Base-by-base conservation (phyloP, 1,284 basidiomycete species). In the Moniliella sp. region DNA sequence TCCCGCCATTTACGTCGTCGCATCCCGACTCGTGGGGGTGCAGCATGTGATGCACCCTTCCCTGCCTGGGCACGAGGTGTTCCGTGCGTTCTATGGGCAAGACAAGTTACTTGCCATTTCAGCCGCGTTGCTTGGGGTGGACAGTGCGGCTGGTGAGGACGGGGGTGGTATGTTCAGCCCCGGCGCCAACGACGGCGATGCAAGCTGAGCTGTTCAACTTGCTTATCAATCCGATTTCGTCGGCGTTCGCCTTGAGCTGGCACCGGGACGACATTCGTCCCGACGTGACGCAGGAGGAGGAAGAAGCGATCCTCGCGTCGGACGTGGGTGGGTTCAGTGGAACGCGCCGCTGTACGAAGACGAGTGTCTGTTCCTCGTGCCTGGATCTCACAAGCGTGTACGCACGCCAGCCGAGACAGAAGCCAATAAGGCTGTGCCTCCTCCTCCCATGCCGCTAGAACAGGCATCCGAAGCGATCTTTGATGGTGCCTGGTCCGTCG, bases 281-380 rank as follows among this genome's bases (percentile, higher is more conserved):
- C 40, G 65, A 67, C 16, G 75, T 74, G 0, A 67, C 65, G 0
- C 57, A 65, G n/a, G 69, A 72, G 8, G 74, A 81, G 46, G 79
- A 82, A 50, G 48, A 50, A 1, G 48, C 62, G 15, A 70, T 71
- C 2, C 67, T 82, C 3, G 13, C 3, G 62, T 69, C 15, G 76
- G 74, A 67, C 71, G 74, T 36, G 66, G 72, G 46, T 76, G 75
- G 3, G 68, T 80, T 3, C 78, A 82, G 63, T 82, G 78, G 77
- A 81, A 81, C 50, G 73, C 75, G 67, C 76, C 76, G 0, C 64
- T 82, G 13, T 76, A 76, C 46, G 66, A 70, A 34, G 78, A 81
- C 48, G 65, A 67, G 0, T 81, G 76, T 54, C 68, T 82, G 0
- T 77, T 69, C 47, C 65, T 80, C 33, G 75, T 81, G 5, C 78